Evolutionary conservation across 2,329 filamentous ascomycete genomes (phyloP), one percentile per base, ranked within the genome.

Genomic region (Mariannaea elegans): DNA sequence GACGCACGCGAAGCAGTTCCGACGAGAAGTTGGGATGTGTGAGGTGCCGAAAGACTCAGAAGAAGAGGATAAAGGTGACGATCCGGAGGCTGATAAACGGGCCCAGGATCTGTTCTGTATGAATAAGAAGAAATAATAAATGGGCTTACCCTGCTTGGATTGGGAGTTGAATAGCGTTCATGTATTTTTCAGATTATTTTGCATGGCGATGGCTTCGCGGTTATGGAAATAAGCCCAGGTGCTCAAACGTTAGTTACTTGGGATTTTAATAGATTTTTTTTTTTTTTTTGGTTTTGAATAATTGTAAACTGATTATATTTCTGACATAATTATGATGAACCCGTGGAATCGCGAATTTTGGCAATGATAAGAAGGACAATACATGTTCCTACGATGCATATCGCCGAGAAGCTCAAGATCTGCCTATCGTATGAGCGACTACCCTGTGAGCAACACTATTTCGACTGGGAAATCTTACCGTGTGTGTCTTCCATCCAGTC

Each of bases 401-500:
- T 70, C 3, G 89, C 85, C 24, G 91, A 82, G 4, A 86, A 75
- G 2, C 81, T 85, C 69, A 92, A 84, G 21, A 90, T 79, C 88
- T 90, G 21, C 7, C 9, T 14, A 13, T 3, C 4, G 16, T 24
- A 23, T 53, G 10, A 44, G 34, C 34, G 41, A 14, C 39, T 10
- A 14, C 18, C 19, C 14, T 16, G 16, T 7, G 12, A 13, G 8
- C 4, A 14, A 7, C 8, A 2, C 9, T 46, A 16, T 13, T 7
- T 9, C 21, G n/a, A 8, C 16, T 8, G 14, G 18, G n/a, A n/a
- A 16, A 4, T 16, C 81, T 64, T 71, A 97, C 91, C 39, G 89
- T 76, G 74, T 98, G 94, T 34, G 95, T 98, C 77, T 93, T 94
- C 90, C 92, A 95, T 1, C 95, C 95, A 27, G 88, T 91, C 79